Percentiles rank a stretch among this genome's conserved stretches.
These are phyloP conservation scores for Pisolithus albus DNA, from an alignment of 768 basidiomycete species.

Conservation along the genomic window DNA sequence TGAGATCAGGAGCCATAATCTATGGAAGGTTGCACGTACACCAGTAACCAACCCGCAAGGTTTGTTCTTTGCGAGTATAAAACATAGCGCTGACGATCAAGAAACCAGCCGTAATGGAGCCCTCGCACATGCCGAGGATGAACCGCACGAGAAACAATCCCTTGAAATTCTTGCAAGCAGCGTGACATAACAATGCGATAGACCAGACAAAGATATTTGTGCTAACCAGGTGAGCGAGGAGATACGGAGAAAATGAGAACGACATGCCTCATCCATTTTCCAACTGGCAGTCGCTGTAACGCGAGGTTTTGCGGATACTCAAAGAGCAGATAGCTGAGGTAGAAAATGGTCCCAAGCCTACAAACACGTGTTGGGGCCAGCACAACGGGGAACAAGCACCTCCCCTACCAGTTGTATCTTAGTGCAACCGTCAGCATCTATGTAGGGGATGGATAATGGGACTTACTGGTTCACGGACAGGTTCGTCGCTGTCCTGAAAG, in stretches of 20 bases:
- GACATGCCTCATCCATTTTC: constrained; percentile 70
- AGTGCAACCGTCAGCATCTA: background rate
- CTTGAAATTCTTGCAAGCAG: constrained; percentile 65
- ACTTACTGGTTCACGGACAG: constrained; percentile 58
- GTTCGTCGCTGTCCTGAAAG: constrained; percentile 48
- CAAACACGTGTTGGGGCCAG: background rate
- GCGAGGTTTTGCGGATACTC: constrained; percentile 72
- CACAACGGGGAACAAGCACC: background rate
- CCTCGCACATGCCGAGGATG: constrained; percentile 69
- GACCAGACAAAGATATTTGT: constrained; percentile 65
- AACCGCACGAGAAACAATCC: constrained; percentile 57
- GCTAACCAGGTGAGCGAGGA: constrained; percentile 25
- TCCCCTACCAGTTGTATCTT: constrained; percentile 58
- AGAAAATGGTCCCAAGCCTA: constrained; percentile 74
- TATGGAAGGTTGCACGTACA: constrained; percentile 39
- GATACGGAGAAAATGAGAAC: background rate
- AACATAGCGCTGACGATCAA: constrained; percentile 76
- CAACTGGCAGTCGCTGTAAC: constrained; percentile 67
- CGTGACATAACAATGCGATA: constrained; percentile 53
- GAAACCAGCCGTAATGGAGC: constrained; percentile 65
- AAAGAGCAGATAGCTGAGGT: constrained; percentile 61
- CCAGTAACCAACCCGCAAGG: constrained; percentile 66
- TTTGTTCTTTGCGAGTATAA: constrained; percentile 67
- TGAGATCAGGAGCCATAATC: background rate
- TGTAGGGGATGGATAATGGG: background rate